phyloP scores from a whole-genome alignment of 2,329 filamentous ascomycete genomes.

The Ophiostoma himal-ulmi region DNA sequence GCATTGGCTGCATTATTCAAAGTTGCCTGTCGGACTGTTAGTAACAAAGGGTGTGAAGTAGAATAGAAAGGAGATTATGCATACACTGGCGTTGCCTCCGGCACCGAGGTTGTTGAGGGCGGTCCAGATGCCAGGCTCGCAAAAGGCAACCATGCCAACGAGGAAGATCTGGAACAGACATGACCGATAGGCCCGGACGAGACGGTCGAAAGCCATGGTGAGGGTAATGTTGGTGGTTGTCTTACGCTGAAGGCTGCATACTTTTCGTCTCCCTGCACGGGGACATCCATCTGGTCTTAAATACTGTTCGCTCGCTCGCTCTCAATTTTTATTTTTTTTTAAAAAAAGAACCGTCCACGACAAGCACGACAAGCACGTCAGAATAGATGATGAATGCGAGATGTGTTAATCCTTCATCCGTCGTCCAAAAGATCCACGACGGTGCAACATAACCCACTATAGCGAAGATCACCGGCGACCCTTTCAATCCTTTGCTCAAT shows the following conservation, averaged over 20 bases:
- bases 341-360: neutral
- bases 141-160: conserved; percentile 56
- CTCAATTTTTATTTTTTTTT: neutral
- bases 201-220: neutral
- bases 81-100: neutral
- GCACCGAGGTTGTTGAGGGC: conserved; percentile 5
- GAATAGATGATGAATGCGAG: neutral
- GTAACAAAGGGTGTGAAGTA: neutral
- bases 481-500: neutral
- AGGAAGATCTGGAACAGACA: neutral
- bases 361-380: neutral
- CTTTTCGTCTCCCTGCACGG: neutral
- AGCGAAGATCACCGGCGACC: neutral
- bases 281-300: neutral
- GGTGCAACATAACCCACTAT: neutral
- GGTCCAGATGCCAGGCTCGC: conserved; percentile 59
- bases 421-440: neutral
- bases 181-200: neutral
- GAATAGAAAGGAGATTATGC: neutral
- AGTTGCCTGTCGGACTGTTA: neutral
- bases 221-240: neutral
- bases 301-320: neutral
- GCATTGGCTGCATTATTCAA: neutral
- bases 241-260: neutral
- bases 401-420: neutral